These are phyloP conservation scores for Apium graveolens DNA, from an alignment of 129 eudicot species.

Conservation along the genomic window DNA sequence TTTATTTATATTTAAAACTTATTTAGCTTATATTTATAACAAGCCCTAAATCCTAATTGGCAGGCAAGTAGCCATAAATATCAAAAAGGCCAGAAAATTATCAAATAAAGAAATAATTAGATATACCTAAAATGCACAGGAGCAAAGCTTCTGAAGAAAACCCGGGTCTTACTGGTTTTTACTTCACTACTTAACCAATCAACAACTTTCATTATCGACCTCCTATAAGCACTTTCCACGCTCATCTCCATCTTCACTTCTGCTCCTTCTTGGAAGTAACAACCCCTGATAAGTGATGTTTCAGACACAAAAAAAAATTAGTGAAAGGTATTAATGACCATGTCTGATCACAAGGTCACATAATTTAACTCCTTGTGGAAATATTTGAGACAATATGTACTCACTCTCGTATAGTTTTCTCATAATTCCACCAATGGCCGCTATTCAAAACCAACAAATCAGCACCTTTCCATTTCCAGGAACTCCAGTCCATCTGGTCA, in stretches of 20 bases:
- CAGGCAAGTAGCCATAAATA: neutral
- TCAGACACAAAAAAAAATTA: neutral
- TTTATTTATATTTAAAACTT: neutral
- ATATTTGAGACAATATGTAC: neutral
- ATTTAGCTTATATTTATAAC: neutral
- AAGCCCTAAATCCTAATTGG: neutral
- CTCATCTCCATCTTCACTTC: conserved; percentile 78
- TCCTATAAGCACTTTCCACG: conserved; percentile 47
- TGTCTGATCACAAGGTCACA: neutral
- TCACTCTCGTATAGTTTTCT: conserved; percentile 66
- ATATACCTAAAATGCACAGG: conserved; percentile 92
- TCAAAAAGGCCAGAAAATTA: neutral
- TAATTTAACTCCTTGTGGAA: too few relatives aligned
- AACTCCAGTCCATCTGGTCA: conserved; percentile 69
- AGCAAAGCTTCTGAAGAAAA: conserved; percentile 74
- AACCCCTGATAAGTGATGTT: conserved; percentile 44
- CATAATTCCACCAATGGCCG: conserved; percentile 89
- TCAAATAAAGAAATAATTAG: neutral
- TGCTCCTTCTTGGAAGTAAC: conserved; percentile 74
- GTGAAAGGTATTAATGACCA: neutral
- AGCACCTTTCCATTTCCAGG: conserved; percentile 54
- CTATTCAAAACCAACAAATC: conserved; percentile 67
- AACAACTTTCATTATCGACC: conserved; percentile 58
- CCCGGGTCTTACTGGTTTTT: conserved; percentile 51
- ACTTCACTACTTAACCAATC: conserved; percentile 63